Conservation (phyloP, 2,329 filamentous ascomycete genomes). For the Sclerotinia spermophila region DNA sequence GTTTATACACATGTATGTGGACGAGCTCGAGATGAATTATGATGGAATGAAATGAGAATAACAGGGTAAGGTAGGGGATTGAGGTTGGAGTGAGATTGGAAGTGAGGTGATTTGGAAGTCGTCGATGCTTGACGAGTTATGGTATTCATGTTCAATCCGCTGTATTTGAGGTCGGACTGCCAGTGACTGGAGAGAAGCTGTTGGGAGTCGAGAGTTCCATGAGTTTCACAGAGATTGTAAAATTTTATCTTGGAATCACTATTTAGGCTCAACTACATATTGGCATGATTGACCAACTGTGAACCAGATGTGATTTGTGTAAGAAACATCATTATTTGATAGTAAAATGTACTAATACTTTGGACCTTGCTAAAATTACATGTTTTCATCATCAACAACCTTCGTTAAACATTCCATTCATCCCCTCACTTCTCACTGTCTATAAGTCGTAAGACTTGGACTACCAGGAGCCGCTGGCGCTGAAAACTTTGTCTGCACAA, state of each 20-base stretch:
- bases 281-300: not conserved
- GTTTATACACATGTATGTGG: not conserved
- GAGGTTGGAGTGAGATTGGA: not conserved
- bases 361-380: not conserved
- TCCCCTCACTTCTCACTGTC: not conserved
- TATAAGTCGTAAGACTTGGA: slow-evolving; percentile 37
- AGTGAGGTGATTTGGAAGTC: not conserved
- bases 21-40: not conserved
- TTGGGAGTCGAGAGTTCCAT: not conserved
- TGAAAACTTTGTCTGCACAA: slow-evolving; percentile 56
- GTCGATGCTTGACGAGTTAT: not conserved
- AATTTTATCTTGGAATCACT: not conserved
- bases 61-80: too few relatives aligned
- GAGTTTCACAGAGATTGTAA: not conserved
- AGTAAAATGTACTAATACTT: not conserved
- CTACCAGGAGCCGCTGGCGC: slow-evolving; percentile 47
- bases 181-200: not conserved
- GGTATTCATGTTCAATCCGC: not conserved
- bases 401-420: not conserved
- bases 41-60: not conserved
- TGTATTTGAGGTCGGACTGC: not conserved
- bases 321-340: not conserved
- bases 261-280: not conserved
- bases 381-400: not conserved
- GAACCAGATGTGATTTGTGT: not conserved